These are phyloP conservation scores for Ophiostoma ips DNA, from an alignment of 2,329 filamentous ascomycete species.

Conservation along the genomic window DNA sequence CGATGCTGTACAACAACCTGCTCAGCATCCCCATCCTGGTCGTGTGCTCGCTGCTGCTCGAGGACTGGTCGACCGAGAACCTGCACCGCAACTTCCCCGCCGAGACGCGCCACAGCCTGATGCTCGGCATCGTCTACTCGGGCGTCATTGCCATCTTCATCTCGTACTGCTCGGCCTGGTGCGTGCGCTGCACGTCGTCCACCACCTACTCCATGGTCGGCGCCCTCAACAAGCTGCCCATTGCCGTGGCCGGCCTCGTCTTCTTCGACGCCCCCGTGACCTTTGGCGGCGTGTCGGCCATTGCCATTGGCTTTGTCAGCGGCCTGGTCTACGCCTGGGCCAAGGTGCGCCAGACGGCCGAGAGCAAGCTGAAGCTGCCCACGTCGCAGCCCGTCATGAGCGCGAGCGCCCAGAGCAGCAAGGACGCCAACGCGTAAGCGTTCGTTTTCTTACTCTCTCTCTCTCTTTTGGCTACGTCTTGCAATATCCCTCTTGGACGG, in stretches of 20 bases:
- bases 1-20: slow-evolving; percentile 99
- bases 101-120: slow-evolving; percentile 64
- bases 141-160: slow-evolving; percentile 92
- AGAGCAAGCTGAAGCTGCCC: slow-evolving; percentile 53
- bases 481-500: neutral
- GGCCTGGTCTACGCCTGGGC: slow-evolving; percentile 82
- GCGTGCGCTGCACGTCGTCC: slow-evolving; percentile 89
- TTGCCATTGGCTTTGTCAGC: slow-evolving; percentile 79
- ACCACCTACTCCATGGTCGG: slow-evolving; percentile 99
- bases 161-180: slow-evolving; percentile 99
- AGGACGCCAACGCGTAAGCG: slow-evolving; percentile 59
- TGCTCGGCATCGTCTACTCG: slow-evolving; percentile 85
- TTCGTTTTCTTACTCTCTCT: neutral
- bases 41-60: slow-evolving; percentile 63
- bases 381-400: slow-evolving; percentile 56
- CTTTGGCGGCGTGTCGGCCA: slow-evolving; percentile 80
- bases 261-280: slow-evolving; percentile 95
- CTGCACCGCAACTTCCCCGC: slow-evolving; percentile 75
- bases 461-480: neutral
- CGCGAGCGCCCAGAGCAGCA: slow-evolving; percentile 80
- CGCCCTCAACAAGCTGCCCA: slow-evolving; percentile 92
- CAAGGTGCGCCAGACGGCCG: slow-evolving; percentile 65
- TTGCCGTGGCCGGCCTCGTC: slow-evolving; percentile 79
- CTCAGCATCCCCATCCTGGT: slow-evolving; percentile 89
- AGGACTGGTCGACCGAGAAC: slow-evolving; percentile 87